Evolutionary conservation across 1,284 basidiomycete species (phyloP), one percentile per base, ranked within the genome.

Genomic region (Tremellales sp.): DNA sequence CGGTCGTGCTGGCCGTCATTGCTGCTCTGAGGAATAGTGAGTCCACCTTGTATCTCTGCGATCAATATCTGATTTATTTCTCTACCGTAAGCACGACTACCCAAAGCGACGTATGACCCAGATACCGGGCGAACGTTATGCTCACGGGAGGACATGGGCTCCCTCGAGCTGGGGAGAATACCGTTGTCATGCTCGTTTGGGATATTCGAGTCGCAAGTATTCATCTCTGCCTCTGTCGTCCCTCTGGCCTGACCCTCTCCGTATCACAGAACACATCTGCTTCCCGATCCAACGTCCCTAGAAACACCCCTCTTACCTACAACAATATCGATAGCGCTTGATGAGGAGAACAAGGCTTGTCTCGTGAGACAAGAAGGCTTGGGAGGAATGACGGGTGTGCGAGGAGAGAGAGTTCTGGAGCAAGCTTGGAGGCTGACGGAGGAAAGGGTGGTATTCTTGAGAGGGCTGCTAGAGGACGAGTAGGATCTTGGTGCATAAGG

Each of bases 261-360:
- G 32, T 27, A 50, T 26, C 16, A 6, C 51, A 69, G 66, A 22
- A 80, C 79, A 29, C 77, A 83, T 37, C 70, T 93, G 12, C 75
- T 97, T 2, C 77, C 84, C 0, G 93, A 97, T 70, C 87, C 89
- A 1, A 86, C 87, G 0, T 79, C 89, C 0, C 95, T 95, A 68
- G 93, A 97, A 72, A 84, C 91, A 56, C 86, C 88, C 0, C 76
- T 94, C 13, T 77, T 90, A 21, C 81, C 85, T 19, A 83, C 85
- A 0, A 78, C 79, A 0, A 63, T 91, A 37, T 83, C 81, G 1
- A 71, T 91, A 32, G 75, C 85, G 0, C 54, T 88, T 2, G 81
- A 85, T 54, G 77, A 80, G 43, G 56, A 68, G 1, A 76, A 76
- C 3, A 68, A 76, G 2, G 71, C 86, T 1, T 67, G 82, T 13